phyloP scores from a whole-genome alignment of 805 yeast species.

The Wickerhamiella sorbophila region DNA sequence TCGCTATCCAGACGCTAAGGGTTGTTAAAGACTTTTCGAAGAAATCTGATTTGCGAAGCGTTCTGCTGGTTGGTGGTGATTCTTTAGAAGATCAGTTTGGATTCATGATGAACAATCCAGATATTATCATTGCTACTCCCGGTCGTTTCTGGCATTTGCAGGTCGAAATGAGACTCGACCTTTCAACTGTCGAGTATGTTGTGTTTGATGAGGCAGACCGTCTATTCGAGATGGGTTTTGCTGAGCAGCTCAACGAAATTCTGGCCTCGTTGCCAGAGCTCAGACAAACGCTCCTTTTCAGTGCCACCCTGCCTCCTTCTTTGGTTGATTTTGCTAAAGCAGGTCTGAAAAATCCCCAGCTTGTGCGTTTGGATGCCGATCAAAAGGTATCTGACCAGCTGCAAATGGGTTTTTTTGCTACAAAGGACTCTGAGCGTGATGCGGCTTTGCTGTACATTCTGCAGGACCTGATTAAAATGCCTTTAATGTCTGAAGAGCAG shows the following conservation, averaged over 20 bases:
- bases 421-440: constrained; percentile 77
- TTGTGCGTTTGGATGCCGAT: constrained; percentile 88
- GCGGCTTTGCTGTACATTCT: constrained; percentile 66
- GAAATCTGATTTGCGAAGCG: constrained; percentile 70
- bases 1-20: constrained; percentile 83
- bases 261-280: constrained; percentile 66
- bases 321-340: constrained; percentile 96
- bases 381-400: constrained; percentile 77
- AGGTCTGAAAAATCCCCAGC: constrained; percentile 80
- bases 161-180: constrained; percentile 84
- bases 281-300: constrained; percentile 79
- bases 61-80: constrained; percentile 91
- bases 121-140: constrained; percentile 90
- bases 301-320: constrained; percentile 87
- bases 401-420: constrained; percentile 75
- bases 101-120: constrained; percentile 88
- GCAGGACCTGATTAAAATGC: constrained; percentile 74
- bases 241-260: constrained; percentile 82
- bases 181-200: constrained; percentile 71
- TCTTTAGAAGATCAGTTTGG: constrained; percentile 93
- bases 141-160: constrained; percentile 93
- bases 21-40: constrained; percentile 77
- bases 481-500: constrained; percentile 62
- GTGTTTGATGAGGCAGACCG: constrained; percentile 97
- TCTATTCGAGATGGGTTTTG: constrained; percentile 89